These are phyloP conservation scores for Metarhizium brunneum DNA, from an alignment of 2,329 filamentous ascomycete genomes.

Conservation along the genomic window DNA sequence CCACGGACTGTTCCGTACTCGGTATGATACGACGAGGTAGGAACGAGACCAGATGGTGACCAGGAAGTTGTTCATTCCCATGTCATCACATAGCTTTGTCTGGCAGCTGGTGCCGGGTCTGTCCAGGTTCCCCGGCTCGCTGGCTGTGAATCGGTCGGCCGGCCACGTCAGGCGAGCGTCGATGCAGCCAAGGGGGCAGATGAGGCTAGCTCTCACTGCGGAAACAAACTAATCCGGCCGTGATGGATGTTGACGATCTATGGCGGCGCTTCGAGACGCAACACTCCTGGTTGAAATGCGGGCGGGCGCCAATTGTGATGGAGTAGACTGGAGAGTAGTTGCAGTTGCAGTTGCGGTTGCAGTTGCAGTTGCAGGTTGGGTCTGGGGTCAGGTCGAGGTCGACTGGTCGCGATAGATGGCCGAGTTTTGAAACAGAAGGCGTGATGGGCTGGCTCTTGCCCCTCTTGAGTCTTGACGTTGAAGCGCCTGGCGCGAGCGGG, in stretches of 20 bases:
- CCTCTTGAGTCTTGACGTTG: not conserved
- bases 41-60: not conserved
- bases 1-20: not conserved
- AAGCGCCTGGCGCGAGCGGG: no score
- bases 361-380: not conserved
- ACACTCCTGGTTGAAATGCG: not conserved
- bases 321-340: not conserved
- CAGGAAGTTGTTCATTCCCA: not conserved
- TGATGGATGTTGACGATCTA: not conserved
- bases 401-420: not conserved
- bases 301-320: not conserved
- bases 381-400: not conserved
- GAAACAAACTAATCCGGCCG: not conserved
- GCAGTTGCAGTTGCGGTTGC: not conserved
- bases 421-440: slow-evolving; percentile 1
- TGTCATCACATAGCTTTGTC: not conserved
- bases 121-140: not conserved
- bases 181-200: not conserved
- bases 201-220: not conserved
- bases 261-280: not conserved
- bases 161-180: not conserved
- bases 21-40: not conserved
- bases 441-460: not conserved
- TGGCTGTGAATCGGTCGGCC: not conserved
- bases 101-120: not conserved